Evolutionary conservation across 2,329 filamentous ascomycete species (phyloP).

Genomic region (Sporothrix curviconia): DNA sequence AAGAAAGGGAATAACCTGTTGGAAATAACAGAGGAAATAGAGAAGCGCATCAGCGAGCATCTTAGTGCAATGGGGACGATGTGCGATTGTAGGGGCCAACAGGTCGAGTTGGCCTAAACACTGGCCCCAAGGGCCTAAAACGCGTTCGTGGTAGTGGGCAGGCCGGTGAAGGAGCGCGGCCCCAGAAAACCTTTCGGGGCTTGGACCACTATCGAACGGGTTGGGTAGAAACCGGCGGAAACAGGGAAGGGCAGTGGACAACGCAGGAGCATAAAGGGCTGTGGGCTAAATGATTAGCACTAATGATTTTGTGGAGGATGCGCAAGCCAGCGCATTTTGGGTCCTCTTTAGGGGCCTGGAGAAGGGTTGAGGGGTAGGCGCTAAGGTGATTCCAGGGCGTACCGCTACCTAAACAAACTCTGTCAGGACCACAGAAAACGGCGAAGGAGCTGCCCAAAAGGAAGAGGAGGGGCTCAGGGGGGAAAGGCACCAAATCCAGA

Average conservation of each 20-base stretch:
- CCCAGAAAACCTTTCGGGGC: too few species aligned
- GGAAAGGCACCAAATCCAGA: neutral
- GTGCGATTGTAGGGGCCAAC: too few species aligned
- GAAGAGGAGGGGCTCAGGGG: neutral
- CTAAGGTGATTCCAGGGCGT: neutral
- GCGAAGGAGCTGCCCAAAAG: neutral
- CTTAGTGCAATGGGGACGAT: neutral
- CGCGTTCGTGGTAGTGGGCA: neutral
- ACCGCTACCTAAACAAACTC: neutral
- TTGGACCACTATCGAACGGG: too few species aligned
- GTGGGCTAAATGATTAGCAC: neutral
- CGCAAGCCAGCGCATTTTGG: neutral
- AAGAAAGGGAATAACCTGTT: too few species aligned
- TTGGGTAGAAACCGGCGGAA: neutral
- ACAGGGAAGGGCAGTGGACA: neutral
- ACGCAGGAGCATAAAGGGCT: neutral
- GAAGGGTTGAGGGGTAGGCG: neutral
- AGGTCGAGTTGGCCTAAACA: too few species aligned
- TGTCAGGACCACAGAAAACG: neutral
- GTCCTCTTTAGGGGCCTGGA: neutral
- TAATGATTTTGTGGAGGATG: constrained; percentile 1
- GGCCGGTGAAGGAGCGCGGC: neutral
- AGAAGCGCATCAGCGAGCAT: neutral
- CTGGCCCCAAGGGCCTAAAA: neutral
- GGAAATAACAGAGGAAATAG: neutral